Conservation (phyloP, 768 basidiomycete species). For the Neoboletus subvelutipes region DNA sequence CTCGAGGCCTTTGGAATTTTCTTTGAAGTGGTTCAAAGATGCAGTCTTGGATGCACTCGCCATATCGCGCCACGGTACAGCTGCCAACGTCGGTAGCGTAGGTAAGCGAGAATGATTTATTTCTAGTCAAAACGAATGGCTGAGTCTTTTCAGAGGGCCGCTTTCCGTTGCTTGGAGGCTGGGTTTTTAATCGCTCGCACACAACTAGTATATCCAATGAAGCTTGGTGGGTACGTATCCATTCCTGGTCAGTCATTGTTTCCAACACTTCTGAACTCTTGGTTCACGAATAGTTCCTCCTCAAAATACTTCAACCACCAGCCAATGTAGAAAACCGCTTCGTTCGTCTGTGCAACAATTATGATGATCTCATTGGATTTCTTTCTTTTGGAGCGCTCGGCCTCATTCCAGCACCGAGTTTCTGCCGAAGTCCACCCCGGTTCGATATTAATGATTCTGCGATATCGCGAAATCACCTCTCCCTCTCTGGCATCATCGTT, state of each 20-base stretch:
- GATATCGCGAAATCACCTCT: conserved; percentile 19
- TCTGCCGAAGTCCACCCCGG: conserved; percentile 8
- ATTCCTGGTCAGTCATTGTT: neutral
- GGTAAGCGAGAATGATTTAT: neutral
- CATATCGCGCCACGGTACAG: conserved; percentile 7
- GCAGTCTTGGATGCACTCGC: conserved; percentile 25
- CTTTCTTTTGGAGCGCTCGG: conserved; percentile 27
- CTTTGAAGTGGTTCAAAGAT: conserved; percentile 30
- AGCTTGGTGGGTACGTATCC: conserved; percentile 33
- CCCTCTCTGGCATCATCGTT: conserved; percentile 21
- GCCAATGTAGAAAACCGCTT: conserved; percentile 30
- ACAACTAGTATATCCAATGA: conserved; percentile 24
- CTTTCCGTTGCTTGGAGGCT: conserved; percentile 30
- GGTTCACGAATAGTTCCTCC: neutral
- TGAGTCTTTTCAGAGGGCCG: conserved; percentile 10
- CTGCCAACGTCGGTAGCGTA: conserved; percentile 8
- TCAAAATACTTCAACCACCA: conserved; percentile 9
- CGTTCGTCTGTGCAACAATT: conserved; percentile 32
- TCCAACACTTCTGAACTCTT: neutral
- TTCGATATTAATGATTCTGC: neutral
- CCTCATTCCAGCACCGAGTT: conserved; percentile 17
- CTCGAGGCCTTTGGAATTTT: conserved; percentile 4
- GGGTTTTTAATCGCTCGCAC: conserved; percentile 31
- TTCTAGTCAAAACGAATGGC: neutral
- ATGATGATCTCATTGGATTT: conserved; percentile 31